These are phyloP conservation scores for Beauveria bassiana DNA, from an alignment of 2,329 filamentous ascomycete species.

Conservation along the genomic window DNA sequence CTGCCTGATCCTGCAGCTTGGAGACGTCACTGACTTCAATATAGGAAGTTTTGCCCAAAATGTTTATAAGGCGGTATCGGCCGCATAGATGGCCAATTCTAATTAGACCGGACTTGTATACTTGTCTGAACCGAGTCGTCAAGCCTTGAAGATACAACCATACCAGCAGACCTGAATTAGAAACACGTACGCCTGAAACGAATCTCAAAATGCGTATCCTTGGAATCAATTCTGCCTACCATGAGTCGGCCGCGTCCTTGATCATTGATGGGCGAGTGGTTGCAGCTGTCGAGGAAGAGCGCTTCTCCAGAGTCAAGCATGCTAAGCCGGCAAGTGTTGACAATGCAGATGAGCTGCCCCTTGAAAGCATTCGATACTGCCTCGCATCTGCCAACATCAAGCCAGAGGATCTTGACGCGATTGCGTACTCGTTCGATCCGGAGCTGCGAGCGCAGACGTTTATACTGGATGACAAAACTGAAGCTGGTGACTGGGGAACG, in stretches of 20 bases:
- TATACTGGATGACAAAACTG: not conserved
- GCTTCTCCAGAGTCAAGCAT: not conserved
- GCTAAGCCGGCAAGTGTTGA: slow-evolving; percentile 2
- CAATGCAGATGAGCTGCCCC: slow-evolving; percentile 2
- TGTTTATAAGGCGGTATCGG: too few species aligned
- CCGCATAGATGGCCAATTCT: too few species aligned
- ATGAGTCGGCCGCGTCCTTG: not conserved
- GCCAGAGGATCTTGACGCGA: not conserved
- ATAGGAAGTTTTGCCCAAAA: too few species aligned
- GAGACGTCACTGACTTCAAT: too few species aligned
- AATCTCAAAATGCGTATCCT: not conserved
- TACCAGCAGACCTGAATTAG: not conserved
- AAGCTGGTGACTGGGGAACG: slow-evolving; percentile 4
- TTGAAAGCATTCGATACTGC: slow-evolving; percentile 1
- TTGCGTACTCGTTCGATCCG: slow-evolving; percentile 1
- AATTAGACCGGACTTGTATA: not conserved
- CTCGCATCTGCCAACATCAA: not conserved
- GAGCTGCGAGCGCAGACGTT: not conserved
- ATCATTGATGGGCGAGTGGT: not conserved
- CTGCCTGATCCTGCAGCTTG: too few species aligned
- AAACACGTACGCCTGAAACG: not conserved
- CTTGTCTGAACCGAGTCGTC: not conserved
- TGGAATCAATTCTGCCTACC: not conserved
- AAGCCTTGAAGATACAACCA: not conserved
- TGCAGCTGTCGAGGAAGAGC: slow-evolving; percentile 3